phyloP scores from a whole-genome alignment of 2,329 filamentous ascomycete species.

The Monilinia aucupariae region DNA sequence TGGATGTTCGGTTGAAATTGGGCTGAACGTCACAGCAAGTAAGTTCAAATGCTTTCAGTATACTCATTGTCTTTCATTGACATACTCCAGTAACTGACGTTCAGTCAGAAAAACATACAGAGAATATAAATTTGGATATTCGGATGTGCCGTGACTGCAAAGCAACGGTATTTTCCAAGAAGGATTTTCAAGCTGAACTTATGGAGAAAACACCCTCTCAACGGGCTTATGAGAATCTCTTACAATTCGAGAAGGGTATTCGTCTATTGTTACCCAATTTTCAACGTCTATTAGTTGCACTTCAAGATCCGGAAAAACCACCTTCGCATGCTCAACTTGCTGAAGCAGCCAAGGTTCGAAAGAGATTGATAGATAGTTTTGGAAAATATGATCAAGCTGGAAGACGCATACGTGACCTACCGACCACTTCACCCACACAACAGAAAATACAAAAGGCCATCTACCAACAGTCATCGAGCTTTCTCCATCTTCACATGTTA shows the following conservation, averaged over 20 bases:
- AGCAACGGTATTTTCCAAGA: slow-evolving; percentile 60
- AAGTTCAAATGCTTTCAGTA: slow-evolving; percentile 36
- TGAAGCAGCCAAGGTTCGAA: slow-evolving; percentile 66
- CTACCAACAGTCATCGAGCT: slow-evolving; percentile 62
- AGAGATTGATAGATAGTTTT: slow-evolving; percentile 66
- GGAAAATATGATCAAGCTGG: slow-evolving; percentile 65
- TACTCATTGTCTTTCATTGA: slow-evolving; percentile 22
- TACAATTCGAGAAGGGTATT: slow-evolving; percentile 68
- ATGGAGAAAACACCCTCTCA: slow-evolving; percentile 54
- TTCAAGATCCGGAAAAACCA: slow-evolving; percentile 59
- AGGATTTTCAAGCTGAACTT: slow-evolving; percentile 59
- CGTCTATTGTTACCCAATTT: slow-evolving; percentile 62
- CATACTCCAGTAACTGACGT: slow-evolving; percentile 36
- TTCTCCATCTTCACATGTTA: slow-evolving; percentile 70
- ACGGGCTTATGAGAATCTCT: slow-evolving; percentile 60
- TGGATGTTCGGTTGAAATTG: slow-evolving; percentile 77
- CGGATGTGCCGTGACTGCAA: slow-evolving; percentile 91
- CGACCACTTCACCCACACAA: slow-evolving; percentile 58
- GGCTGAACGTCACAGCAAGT: slow-evolving; percentile 67
- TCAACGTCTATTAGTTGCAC: slow-evolving; percentile 55
- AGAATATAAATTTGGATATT: slow-evolving; percentile 65
- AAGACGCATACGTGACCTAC: slow-evolving; percentile 61
- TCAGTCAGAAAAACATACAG: slow-evolving; percentile 44
- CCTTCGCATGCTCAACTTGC: slow-evolving; percentile 48
- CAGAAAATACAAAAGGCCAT: slow-evolving; percentile 61